These are phyloP conservation scores for Aureobasidium subglaciale DNA, from an alignment of 2,329 filamentous ascomycete species.

Conservation along the genomic window DNA sequence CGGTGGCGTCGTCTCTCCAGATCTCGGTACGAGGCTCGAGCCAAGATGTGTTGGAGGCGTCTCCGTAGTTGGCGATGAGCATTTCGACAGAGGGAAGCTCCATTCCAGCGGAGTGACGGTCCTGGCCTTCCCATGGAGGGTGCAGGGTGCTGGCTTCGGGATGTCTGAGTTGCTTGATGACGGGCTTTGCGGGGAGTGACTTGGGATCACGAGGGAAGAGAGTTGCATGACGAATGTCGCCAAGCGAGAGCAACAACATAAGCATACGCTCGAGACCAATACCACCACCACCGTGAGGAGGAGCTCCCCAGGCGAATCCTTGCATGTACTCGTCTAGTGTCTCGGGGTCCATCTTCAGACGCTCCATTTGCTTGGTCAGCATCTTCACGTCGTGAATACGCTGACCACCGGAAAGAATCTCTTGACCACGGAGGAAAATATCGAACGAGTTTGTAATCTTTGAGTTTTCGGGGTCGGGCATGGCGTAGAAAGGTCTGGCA, in stretches of 20 bases:
- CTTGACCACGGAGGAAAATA: slow-evolving; percentile 87
- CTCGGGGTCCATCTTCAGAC: slow-evolving; percentile 67
- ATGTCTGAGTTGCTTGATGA: slow-evolving; percentile 63
- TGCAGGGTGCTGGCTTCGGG: slow-evolving; percentile 79
- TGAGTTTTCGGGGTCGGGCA: slow-evolving; percentile 67
- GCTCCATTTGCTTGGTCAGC: slow-evolving; percentile 70
- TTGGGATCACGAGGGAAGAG: slow-evolving; percentile 84
- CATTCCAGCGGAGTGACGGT: slow-evolving; percentile 40
- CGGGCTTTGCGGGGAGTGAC: slow-evolving; percentile 66
- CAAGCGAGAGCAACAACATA: slow-evolving; percentile 76
- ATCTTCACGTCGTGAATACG: slow-evolving; percentile 77
- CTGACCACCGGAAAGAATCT: slow-evolving; percentile 86
- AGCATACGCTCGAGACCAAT: slow-evolving; percentile 84
- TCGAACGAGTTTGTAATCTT: slow-evolving; percentile 86
- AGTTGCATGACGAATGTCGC: slow-evolving; percentile 82
- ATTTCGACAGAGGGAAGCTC: slow-evolving; percentile 71
- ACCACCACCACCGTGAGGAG: slow-evolving; percentile 83
- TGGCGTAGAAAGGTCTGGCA: slow-evolving; percentile 85
- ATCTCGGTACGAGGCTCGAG: slow-evolving; percentile 81
- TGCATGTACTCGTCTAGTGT: slow-evolving; percentile 86
- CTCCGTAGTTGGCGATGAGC: slow-evolving; percentile 90
- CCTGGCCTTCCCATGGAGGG: slow-evolving; percentile 53
- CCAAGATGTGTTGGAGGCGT: slow-evolving; percentile 91
- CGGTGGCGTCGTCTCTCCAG: slow-evolving; percentile 73
- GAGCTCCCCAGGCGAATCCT: slow-evolving; percentile 80